These are phyloP conservation scores for Phaseolus coccineus DNA, from an alignment of 331 rosid species.

Conservation along the genomic window DNA sequence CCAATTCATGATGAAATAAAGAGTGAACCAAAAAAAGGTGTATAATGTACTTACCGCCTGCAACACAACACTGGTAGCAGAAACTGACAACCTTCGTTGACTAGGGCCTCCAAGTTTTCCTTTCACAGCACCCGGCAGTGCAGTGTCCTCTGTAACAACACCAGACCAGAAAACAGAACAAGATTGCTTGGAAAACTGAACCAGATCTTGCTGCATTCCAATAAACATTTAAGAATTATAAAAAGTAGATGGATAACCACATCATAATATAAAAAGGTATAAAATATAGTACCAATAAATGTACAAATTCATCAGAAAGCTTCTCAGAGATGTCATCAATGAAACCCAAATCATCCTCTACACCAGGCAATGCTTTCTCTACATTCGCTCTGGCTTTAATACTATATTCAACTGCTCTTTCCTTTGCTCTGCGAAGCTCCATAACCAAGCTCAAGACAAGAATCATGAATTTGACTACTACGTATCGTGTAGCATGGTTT, in stretches of 20 bases:
- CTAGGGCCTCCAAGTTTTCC: constrained; percentile 99
- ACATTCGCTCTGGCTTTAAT: constrained; percentile 50
- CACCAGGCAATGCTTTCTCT: constrained; percentile 47
- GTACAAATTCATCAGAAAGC: constrained; percentile 57
- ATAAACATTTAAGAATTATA: constrained; percentile 37
- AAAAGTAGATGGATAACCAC: constrained; percentile 34
- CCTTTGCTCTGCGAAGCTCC: constrained; percentile 78
- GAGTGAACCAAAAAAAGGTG: constrained; percentile 38
- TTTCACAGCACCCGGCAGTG: constrained; percentile 81
- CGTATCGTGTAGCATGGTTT: constrained; percentile 50
- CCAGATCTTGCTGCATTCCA: constrained; percentile 75
- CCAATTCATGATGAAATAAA: constrained; percentile 35
- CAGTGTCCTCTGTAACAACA: constrained; percentile 51
- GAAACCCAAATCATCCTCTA: constrained; percentile 48
- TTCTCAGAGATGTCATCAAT: constrained; percentile 57
- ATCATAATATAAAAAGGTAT: constrained; percentile 17
- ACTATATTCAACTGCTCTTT: constrained; percentile 56
- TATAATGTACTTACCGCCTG: constrained; percentile 70
- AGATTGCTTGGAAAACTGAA: constrained; percentile 66
- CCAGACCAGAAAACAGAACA: constrained; percentile 78
- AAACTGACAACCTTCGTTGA: constrained; percentile 85
- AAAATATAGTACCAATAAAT: constrained; percentile 66
- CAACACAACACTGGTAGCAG: constrained; percentile 71
- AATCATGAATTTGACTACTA: constrained; percentile 77
- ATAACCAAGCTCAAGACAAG: constrained; percentile 70